Percentiles rank a stretch among this genome's conserved stretches.
Evolutionary conservation across 2,329 filamentous ascomycete species (phyloP).

Genomic region (Coniochaeta sp.): DNA sequence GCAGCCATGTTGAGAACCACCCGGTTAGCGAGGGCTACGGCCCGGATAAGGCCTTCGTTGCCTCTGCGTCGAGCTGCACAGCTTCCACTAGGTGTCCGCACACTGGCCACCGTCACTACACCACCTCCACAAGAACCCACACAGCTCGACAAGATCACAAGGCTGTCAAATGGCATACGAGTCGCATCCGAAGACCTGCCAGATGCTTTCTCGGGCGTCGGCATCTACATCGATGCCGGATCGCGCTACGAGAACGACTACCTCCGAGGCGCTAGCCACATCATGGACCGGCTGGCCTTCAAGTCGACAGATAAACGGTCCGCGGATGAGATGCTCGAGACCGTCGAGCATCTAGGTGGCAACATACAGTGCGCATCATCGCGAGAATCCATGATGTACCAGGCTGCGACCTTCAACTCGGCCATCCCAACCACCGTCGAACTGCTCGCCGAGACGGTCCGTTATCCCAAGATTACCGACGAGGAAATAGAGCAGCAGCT

Average conservation of each 20-base stretch:
- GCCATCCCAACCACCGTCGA: slow-evolving; percentile 76
- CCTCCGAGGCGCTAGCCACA: slow-evolving; percentile 86
- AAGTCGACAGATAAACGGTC: slow-evolving; percentile 70
- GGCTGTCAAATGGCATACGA: slow-evolving; percentile 83
- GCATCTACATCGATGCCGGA: slow-evolving; percentile 91
- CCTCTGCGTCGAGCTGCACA: slow-evolving; percentile 1
- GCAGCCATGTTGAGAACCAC: slow-evolving; percentile 15
- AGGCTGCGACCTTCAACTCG: slow-evolving; percentile 94
- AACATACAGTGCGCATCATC: slow-evolving; percentile 97
- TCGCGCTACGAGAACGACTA: slow-evolving; percentile 86
- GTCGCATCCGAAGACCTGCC: slow-evolving; percentile 92
- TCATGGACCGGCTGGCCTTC: slow-evolving; percentile 92
- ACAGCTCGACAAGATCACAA: slow-evolving; percentile 82
- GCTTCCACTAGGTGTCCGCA: neutral
- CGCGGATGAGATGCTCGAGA: slow-evolving; percentile 79
- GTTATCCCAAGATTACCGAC: slow-evolving; percentile 75
- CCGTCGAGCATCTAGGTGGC: slow-evolving; percentile 80
- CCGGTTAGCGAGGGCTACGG: slow-evolving; percentile 13
- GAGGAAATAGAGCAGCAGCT: slow-evolving; percentile 83
- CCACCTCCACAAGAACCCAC: slow-evolving; percentile 59
- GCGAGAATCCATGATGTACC: slow-evolving; percentile 96
- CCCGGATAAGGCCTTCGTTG: slow-evolving; percentile 9
- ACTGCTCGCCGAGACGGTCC: slow-evolving; percentile 88
- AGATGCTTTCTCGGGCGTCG: slow-evolving; percentile 89
- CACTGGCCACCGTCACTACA: slow-evolving; percentile 8